Percentiles rank a stretch among this genome's conserved stretches.
These are phyloP conservation scores for Trichosporon sp. DNA, from an alignment of 1,284 basidiomycete species.

Conservation along the genomic window DNA sequence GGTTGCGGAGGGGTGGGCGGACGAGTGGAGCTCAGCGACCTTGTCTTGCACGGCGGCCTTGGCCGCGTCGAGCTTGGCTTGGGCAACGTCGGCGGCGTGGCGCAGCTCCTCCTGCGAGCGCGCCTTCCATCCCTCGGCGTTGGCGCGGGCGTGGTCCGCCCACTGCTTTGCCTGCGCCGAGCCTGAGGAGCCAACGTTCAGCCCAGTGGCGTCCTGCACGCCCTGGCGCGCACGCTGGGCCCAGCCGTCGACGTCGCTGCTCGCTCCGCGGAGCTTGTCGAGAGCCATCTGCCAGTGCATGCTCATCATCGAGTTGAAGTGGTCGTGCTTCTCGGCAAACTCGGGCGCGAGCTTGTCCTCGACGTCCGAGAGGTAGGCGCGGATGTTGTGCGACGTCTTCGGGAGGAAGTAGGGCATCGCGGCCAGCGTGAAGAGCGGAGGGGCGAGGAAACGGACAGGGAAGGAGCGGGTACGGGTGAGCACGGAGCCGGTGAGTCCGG, in stretches of 20 bases:
- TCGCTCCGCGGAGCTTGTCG: constrained; percentile 51
- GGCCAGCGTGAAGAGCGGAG: constrained; percentile 61
- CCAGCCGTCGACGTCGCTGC: constrained; percentile 28
- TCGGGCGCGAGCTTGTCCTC: constrained; percentile 66
- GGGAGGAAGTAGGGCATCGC: constrained; percentile 75
- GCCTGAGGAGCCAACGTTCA: constrained; percentile 63
- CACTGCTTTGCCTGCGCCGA: constrained; percentile 51
- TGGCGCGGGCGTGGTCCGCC: constrained; percentile 7
- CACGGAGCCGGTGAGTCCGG: constrained; percentile 79
- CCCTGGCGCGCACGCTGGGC: constrained; percentile 55
- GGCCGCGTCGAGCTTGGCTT: constrained; percentile 12
- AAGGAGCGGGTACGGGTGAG: constrained; percentile 68
- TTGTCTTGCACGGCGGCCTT: constrained; percentile 9
- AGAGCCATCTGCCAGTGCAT: constrained; percentile 57
- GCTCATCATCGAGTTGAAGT: constrained; percentile 58
- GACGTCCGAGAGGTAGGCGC: constrained; percentile 60
- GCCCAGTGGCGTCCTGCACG: constrained; percentile 63
- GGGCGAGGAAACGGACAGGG: constrained; percentile 61
- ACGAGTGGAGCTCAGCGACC: constrained; percentile 14
- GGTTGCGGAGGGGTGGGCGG: background rate
- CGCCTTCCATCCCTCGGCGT: constrained; percentile 10
- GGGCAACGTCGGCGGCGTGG: constrained; percentile 4
- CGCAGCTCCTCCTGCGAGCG: background rate
- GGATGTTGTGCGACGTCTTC: constrained; percentile 64
- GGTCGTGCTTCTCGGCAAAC: constrained; percentile 62